Conservation (phyloP, 139 green algal species). For the Chlamydomonas incerta region DNA sequence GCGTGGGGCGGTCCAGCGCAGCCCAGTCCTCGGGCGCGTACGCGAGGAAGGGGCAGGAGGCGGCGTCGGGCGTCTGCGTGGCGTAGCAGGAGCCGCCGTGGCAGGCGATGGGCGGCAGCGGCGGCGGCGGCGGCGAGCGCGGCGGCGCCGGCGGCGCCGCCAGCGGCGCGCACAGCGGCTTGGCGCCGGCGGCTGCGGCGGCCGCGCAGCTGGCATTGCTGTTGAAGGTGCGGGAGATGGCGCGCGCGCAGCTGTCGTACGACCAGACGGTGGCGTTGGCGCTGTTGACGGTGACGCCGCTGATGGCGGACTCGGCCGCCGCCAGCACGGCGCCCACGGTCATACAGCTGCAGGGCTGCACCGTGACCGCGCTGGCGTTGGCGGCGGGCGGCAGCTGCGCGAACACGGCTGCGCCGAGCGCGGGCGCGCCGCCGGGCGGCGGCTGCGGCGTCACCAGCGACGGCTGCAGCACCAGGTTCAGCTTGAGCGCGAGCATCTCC, state of each 20-base stretch:
- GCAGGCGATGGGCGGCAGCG: neutral
- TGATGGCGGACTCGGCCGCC: neutral
- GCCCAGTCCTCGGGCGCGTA: neutral
- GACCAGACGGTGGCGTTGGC: neutral
- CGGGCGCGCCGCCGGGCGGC: too few relatives aligned
- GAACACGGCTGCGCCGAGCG: neutral
- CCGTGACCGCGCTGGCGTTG: too few relatives aligned
- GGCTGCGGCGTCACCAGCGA: neutral
- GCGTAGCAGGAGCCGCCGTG: neutral
- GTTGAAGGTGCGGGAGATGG: neutral
- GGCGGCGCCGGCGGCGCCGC: neutral
- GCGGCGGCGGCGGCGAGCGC: neutral
- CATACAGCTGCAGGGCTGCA: neutral
- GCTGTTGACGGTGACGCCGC: neutral
- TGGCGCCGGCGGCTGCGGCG: neutral
- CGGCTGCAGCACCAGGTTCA: neutral
- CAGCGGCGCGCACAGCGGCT: constrained; percentile 10
- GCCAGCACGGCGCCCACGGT: neutral
- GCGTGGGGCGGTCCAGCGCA: neutral
- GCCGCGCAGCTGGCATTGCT: neutral
- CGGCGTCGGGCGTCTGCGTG: neutral
- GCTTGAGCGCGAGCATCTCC: neutral
- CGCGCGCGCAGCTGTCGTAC: constrained; percentile 6
- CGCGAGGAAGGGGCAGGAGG: neutral
- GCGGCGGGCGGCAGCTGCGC: neutral